phyloP scores from a whole-genome alignment of 176 grass and related monocot genomes.

The Coix lacrymajobi region DNA sequence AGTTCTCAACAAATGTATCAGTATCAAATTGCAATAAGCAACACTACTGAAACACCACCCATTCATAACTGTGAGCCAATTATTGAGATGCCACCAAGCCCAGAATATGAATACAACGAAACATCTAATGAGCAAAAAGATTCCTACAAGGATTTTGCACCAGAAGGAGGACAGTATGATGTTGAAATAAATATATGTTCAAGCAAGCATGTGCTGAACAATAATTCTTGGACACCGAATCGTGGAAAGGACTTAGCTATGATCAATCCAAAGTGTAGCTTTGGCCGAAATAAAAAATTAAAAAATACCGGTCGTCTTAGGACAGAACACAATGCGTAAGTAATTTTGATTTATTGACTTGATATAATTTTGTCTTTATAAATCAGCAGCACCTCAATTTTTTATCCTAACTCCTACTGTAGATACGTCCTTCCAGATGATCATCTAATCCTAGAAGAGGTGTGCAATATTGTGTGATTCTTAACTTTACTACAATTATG shows the following conservation, averaged over 20 bases:
- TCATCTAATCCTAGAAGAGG: conserved; percentile 56
- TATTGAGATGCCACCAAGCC: conserved; percentile 47
- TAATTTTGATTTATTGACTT: background rate
- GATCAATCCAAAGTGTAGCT: background rate
- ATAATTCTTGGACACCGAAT: conserved; percentile 30
- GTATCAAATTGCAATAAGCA: conserved; percentile 18
- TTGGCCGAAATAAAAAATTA: conserved; percentile 2
- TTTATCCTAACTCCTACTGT: conserved; percentile 18
- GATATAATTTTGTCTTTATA: conserved; percentile 16
- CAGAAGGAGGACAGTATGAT: conserved; percentile 22
- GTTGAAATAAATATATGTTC: conserved; percentile 44
- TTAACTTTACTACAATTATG: background rate
- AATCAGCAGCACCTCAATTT: conserved; percentile 5
- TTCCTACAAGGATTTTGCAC: conserved; percentile 27
- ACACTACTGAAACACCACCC: conserved; percentile 12
- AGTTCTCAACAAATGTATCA: conserved; percentile 12
- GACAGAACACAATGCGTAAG: conserved; percentile 46
- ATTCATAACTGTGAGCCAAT: conserved; percentile 30
- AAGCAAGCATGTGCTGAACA: conserved; percentile 15
- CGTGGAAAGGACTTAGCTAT: conserved; percentile 37
- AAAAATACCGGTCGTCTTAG: conserved; percentile 41
- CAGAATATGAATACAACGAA: conserved; percentile 32
- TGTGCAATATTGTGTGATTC: conserved; percentile 17
- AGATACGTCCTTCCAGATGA: conserved; percentile 80
- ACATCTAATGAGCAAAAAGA: conserved; percentile 14